phyloP scores from a whole-genome alignment of 2,329 filamentous ascomycete species.

The Zasmidium angulare region DNA sequence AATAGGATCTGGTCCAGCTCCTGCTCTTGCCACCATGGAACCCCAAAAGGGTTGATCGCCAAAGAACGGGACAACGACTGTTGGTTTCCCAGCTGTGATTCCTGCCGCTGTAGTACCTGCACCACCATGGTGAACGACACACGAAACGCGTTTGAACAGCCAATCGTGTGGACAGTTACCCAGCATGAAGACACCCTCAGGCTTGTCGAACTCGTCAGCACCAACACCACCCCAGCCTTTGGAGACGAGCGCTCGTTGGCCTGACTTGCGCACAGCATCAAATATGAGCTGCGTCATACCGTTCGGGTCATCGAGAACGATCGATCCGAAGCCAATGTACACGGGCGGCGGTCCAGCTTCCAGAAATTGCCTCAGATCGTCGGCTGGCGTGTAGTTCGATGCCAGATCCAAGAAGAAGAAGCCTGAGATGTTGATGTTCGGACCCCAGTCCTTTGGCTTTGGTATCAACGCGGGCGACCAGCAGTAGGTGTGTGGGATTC shows the following conservation, averaged over 20 bases:
- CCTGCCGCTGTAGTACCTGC: constrained; percentile 60
- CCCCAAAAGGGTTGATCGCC: constrained; percentile 60
- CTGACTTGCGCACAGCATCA: constrained; percentile 60
- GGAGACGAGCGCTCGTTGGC: constrained; percentile 55
- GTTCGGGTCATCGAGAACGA: constrained; percentile 75
- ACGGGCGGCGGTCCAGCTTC: constrained; percentile 68
- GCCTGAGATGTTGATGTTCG: constrained; percentile 70
- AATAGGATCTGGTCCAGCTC: constrained; percentile 52
- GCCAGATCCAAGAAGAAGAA: constrained; percentile 74
- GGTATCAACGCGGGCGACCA: constrained; percentile 83
- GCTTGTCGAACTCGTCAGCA: constrained; percentile 39
- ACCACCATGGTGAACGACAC: constrained; percentile 60
- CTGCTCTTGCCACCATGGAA: constrained; percentile 50
- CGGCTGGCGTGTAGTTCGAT: constrained; percentile 64
- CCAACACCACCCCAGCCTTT: constrained; percentile 55
- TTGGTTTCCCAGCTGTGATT: constrained; percentile 52
- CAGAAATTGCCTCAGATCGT: constrained; percentile 66
- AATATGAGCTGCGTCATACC: constrained; percentile 71
- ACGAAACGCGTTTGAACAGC: constrained; percentile 57
- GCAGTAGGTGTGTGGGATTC: constrained; percentile 85
- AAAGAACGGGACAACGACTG: constrained; percentile 58
- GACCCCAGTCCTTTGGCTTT: constrained; percentile 74
- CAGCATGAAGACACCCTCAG: constrained; percentile 50
- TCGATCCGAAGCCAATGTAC: constrained; percentile 82
- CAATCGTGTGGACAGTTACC: constrained; percentile 60